These are phyloP conservation scores for Serendipita sp. DNA, from an alignment of 768 basidiomycete species.

Conservation along the genomic window DNA sequence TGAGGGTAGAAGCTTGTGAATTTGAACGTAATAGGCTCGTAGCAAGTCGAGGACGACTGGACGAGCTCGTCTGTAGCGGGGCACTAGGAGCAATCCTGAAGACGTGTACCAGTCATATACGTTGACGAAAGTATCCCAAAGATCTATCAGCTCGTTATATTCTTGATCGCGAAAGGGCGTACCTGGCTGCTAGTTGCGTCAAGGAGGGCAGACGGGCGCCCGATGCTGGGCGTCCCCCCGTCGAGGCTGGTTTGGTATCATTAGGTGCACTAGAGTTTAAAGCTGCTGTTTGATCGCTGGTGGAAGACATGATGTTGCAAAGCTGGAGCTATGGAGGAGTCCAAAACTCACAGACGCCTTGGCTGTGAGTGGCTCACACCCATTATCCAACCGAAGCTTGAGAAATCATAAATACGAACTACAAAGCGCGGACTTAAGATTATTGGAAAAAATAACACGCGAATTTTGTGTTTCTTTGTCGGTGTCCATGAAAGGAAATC, in stretches of 20 bases:
- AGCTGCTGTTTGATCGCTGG: background rate
- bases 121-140: background rate
- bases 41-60: conserved; percentile 6
- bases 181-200: conserved; percentile 9
- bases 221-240: background rate
- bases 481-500: too few species aligned
- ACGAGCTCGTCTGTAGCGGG: background rate
- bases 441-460: background rate
- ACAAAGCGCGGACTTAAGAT: background rate
- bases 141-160: background rate
- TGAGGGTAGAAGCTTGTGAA: conserved; percentile 20
- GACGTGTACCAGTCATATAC: background rate
- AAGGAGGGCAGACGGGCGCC: conserved; percentile 6
- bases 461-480: background rate
- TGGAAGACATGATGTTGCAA: background rate
- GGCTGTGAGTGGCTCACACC: background rate
- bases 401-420: background rate
- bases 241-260: background rate
- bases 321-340: background rate
- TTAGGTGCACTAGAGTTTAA: background rate
- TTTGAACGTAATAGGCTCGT: conserved; percentile 5
- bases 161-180: background rate
- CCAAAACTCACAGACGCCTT: background rate
- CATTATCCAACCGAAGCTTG: background rate
- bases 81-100: conserved; percentile 5